These are phyloP conservation scores for Agapanthus africanus DNA, from an alignment of 106 monocot genomes.

Conservation along the genomic window DNA sequence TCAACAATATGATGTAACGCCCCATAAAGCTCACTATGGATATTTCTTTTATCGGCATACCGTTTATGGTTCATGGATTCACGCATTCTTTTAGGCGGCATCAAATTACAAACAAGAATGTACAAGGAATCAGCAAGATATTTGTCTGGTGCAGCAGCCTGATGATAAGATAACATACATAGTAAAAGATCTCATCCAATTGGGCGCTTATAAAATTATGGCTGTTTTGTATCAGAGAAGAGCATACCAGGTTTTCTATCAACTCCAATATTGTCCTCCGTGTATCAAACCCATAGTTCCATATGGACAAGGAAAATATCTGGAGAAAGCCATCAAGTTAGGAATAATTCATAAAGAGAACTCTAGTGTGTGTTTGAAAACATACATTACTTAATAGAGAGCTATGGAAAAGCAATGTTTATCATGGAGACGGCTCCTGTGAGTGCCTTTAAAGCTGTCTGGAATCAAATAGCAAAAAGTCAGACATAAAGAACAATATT, in stretches of 20 bases:
- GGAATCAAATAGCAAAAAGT: neutral
- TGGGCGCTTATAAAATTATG: neutral
- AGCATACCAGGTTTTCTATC: constrained; percentile 43
- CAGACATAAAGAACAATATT: neutral
- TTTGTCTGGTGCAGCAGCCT: constrained; percentile 64
- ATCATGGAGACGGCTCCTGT: constrained; percentile 49
- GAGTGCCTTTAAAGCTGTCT: constrained; percentile 41
- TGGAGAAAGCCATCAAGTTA: constrained; percentile 10
- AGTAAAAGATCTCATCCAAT: neutral
- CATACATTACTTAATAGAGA: constrained; percentile 49
- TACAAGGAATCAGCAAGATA: constrained; percentile 50
- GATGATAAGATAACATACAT: constrained; percentile 5
- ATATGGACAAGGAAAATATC: constrained; percentile 48
- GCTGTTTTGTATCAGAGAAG: neutral
- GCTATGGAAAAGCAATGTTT: constrained; percentile 23
- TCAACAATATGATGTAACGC: constrained; percentile 34
- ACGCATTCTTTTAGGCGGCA: constrained; percentile 19
- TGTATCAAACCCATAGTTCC: constrained; percentile 44
- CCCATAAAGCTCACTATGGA: constrained; percentile 31
- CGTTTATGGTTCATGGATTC: constrained; percentile 13
- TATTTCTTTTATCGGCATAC: constrained; percentile 29
- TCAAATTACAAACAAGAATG: constrained; percentile 58
- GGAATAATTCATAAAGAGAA: neutral
- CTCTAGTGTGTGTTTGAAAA: neutral
- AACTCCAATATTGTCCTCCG: constrained; percentile 46